Conservation (phyloP, 2,329 filamentous ascomycete species). For the Metarhizium humberi region DNA sequence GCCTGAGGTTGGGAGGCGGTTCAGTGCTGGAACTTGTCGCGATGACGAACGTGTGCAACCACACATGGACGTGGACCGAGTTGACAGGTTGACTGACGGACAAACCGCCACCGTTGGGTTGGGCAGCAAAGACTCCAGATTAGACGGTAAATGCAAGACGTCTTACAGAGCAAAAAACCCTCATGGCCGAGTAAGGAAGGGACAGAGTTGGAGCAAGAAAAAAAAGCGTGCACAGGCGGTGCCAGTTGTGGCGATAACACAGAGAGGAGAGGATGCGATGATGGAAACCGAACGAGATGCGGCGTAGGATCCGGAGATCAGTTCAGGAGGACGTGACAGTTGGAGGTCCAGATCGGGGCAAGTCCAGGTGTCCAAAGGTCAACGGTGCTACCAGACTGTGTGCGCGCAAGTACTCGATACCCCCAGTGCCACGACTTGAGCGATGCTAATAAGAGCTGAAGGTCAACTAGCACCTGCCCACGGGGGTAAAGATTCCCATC, state of each 20-base stretch:
- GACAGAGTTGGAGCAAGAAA: background rate
- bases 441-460: too few relatives aligned
- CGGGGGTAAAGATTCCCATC: too few relatives aligned
- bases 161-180: background rate
- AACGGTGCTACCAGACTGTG: too few relatives aligned
- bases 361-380: background rate
- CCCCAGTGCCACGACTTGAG: too few relatives aligned
- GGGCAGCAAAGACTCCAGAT: slow-evolving; percentile 4
- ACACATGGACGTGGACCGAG: background rate
- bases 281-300: too few relatives aligned
- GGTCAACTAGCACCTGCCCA: too few relatives aligned
- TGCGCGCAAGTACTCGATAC: too few relatives aligned
- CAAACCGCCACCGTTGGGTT: background rate
- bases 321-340: too few relatives aligned
- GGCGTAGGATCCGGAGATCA: too few relatives aligned
- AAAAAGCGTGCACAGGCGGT: background rate
- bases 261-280: background rate
- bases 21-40: background rate
- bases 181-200: slow-evolving; percentile 14
- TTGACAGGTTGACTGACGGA: too few relatives aligned
- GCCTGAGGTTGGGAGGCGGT: background rate
- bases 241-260: background rate
- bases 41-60: background rate
- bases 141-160: slow-evolving; percentile 1
- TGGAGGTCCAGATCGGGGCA: background rate